Percentiles rank a stretch among this genome's conserved stretches.
Evolutionary conservation across 2,329 filamentous ascomycete genomes (phyloP).

Genomic region (Aspergillus carbonarius): DNA sequence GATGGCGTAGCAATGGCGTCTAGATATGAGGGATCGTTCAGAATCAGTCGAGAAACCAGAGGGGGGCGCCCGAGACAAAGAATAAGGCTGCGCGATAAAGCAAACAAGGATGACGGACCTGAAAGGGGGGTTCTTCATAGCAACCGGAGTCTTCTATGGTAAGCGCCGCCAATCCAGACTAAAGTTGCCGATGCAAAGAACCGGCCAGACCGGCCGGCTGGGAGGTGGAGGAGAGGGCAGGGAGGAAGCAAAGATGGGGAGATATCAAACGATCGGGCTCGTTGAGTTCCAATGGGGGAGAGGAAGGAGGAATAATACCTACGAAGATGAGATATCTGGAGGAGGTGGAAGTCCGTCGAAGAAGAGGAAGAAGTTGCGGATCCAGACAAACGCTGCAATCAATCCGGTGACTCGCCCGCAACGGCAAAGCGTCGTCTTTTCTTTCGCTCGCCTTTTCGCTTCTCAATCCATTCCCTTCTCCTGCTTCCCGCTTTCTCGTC

Average conservation of each 20-base stretch:
- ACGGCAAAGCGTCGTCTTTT: constrained; percentile 24
- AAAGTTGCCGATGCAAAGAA: constrained; percentile 5
- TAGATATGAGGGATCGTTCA: background rate
- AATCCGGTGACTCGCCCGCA: constrained; percentile 19
- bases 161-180: constrained; percentile 8
- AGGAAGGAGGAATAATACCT: too few species aligned
- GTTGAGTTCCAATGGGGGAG: background rate
- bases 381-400: background rate
- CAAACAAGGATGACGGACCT: background rate
- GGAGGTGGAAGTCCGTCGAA: background rate
- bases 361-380: background rate
- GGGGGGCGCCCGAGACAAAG: background rate
- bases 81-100: background rate
- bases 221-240: background rate
- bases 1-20: background rate
- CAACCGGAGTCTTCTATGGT: background rate
- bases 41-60: background rate
- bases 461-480: constrained; percentile 7
- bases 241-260: background rate
- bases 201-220: background rate
- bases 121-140: constrained; percentile 1
- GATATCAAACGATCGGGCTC: background rate
- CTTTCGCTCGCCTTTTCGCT: constrained; percentile 4
- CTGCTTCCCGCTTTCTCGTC: constrained; percentile 13
- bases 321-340: too few species aligned